Conservation (phyloP, 2,329 filamentous ascomycete genomes). For the Chrysoporthe austroafricana region DNA sequence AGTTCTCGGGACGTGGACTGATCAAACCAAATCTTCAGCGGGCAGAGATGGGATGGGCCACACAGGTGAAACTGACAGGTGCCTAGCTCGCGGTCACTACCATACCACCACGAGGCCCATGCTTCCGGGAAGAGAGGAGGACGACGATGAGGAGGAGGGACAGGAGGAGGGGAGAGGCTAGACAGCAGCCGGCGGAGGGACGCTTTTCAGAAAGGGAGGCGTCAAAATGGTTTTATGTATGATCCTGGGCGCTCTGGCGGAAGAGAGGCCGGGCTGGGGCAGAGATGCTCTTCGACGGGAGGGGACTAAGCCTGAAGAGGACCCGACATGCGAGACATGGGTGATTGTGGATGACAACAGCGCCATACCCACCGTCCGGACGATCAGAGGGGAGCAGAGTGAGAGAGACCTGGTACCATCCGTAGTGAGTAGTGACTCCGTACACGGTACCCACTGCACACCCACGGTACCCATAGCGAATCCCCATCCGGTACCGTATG, state of each 20-base stretch:
- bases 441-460: constrained; percentile 4
- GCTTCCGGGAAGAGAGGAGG: not conserved
- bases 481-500: constrained; percentile 6
- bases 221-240: constrained; percentile 34
- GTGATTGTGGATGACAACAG: constrained; percentile 38
- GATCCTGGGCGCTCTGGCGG: constrained; percentile 30
- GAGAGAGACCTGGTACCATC: not conserved
- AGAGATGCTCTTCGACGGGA: constrained; percentile 39
- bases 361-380: constrained; percentile 31
- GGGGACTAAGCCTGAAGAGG: constrained; percentile 45
- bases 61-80: constrained; percentile 37
- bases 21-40: constrained; percentile 22
- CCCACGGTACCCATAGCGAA: not conserved
- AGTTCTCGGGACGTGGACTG: constrained; percentile 17
- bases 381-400: constrained; percentile 31
- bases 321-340: constrained; percentile 43
- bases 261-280: constrained; percentile 37
- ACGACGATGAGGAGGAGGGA: too few relatives aligned
- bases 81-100: constrained; percentile 34
- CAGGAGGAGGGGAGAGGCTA: constrained; percentile 23
- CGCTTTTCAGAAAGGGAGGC: constrained; percentile 33
- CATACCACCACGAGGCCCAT: not conserved
- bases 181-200: constrained; percentile 36
- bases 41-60: constrained; percentile 24
- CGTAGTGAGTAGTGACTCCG: not conserved